Evolutionary conservation across 331 rosid species (phyloP).

Genomic region (Quercus lobata): DNA sequence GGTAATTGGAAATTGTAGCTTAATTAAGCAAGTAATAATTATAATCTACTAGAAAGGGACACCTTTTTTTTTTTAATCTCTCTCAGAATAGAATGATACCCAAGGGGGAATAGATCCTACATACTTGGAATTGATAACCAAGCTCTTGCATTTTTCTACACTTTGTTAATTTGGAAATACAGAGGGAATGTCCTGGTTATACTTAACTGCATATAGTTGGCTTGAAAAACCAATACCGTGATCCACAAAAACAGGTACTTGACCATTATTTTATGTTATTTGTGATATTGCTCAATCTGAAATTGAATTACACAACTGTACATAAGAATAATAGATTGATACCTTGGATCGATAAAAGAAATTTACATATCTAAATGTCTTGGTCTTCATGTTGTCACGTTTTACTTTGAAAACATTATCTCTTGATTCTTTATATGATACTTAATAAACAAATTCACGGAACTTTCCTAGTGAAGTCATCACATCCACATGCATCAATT

Average conservation of each 20-base stretch:
- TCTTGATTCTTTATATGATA: background rate
- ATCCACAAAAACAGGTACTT: too few relatives aligned
- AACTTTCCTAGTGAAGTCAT: background rate
- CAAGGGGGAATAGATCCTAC: background rate
- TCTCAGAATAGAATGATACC: background rate
- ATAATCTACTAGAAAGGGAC: too few relatives aligned
- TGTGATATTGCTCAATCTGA: background rate
- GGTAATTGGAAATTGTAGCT: too few relatives aligned
- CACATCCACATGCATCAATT: background rate
- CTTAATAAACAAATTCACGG: background rate
- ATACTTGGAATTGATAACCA: too few relatives aligned
- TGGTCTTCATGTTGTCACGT: background rate
- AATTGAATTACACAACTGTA: background rate
- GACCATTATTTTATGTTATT: too few relatives aligned
- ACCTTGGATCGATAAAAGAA: background rate
- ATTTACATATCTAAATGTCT: background rate
- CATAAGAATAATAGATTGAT: background rate
- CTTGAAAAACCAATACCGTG: too few relatives aligned
- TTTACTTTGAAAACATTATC: background rate
- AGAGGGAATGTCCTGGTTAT: too few relatives aligned
- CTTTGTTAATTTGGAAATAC: too few relatives aligned
- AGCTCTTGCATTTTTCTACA: too few relatives aligned
- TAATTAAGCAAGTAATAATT: too few relatives aligned
- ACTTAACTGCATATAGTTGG: too few relatives aligned
- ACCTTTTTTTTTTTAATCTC: background rate